Evolutionary conservation across 768 basidiomycete species (phyloP), one percentile per base, ranked within the genome.

Genomic region (Phaffia australis): DNA sequence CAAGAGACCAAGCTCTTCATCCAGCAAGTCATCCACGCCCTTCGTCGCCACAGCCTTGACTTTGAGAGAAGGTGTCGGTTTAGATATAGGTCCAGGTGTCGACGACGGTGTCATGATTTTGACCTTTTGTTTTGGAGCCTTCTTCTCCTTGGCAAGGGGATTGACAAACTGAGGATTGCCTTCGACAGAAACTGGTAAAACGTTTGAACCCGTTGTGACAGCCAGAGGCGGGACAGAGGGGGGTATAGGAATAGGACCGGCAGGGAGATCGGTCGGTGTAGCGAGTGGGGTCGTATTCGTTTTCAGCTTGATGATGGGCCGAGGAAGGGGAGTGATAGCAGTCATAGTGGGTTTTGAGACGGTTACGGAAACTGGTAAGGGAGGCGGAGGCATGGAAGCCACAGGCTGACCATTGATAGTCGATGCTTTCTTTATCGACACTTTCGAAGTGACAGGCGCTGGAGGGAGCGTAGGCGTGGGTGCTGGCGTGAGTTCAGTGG

Each of bases 271-370:
- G 18, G 46, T 49, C 7, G 59, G 47, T 23, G 11, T 49, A 27
- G 48, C 55, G 56, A 3, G 63, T 27, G 25, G 65, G 18, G 62
- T 52, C 16, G 69, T 32, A 32, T 70, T 71, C 56, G 69, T 54
- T 74, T 91, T 93, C 55, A 87, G 83, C 76, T 89, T 89, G 66
- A 80, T 73, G 6, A 70, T 68, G 50, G 70, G 58, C 50, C 70
- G 68, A 11, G 59, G 59, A 9, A 58, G 59, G 32, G 48, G 35
- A 8, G 58, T 18, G 18, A 30, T 56, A 19, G 18, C 56, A 7
- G 56, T 32, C 27, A 58, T 32, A 46, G 56, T 15, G 52, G 29
- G n/a, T 54, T 54, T 54, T 23, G 52, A 5, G 35, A 42, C 35
- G 11, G 35, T 5, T 42, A 42, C 35, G 35, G 35, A 42, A 42